phyloP scores from a whole-genome alignment of 75 land plant genomes.

The Sequoia sempervirens region DNA sequence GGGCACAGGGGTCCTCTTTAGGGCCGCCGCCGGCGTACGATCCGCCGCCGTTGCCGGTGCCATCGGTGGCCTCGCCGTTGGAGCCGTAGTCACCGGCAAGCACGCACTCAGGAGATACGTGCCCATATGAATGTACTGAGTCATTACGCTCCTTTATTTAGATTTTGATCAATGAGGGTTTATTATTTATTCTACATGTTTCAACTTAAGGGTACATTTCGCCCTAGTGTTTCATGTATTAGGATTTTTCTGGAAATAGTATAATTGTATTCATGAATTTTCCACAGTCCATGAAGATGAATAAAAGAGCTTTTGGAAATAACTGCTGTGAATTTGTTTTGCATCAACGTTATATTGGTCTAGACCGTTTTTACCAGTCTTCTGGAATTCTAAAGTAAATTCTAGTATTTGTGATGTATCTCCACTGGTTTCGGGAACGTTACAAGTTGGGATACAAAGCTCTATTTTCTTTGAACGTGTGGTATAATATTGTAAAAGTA shows the following conservation, averaged over 20 bases:
- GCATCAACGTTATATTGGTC: too few species aligned
- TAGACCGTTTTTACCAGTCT: too few species aligned
- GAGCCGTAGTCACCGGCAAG: slow-evolving; percentile 59
- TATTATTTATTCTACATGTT: background rate
- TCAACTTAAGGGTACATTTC: background rate
- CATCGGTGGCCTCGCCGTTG: slow-evolving; percentile 71
- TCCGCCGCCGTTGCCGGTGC: slow-evolving; percentile 91
- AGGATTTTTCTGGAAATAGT: too few species aligned
- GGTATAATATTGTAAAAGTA: background rate
- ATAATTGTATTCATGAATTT: too few species aligned
- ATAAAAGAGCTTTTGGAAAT: too few species aligned
- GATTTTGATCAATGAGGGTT: background rate
- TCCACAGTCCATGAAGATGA: too few species aligned
- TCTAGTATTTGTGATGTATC: too few species aligned
- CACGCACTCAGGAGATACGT: slow-evolving; percentile 62
- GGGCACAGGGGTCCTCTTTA: slow-evolving; percentile 72
- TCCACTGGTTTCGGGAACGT: background rate
- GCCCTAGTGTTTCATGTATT: too few species aligned
- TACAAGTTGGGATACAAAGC: background rate
- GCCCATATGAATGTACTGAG: slow-evolving; percentile 30
- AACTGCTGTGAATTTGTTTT: too few species aligned
- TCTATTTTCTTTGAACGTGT: background rate
- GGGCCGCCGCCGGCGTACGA: slow-evolving; percentile 73
- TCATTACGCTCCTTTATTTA: background rate
- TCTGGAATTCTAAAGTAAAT: too few species aligned